Evolutionary conservation across 2,329 filamentous ascomycete species (phyloP).

Genomic region (Kalmusia sp.): DNA sequence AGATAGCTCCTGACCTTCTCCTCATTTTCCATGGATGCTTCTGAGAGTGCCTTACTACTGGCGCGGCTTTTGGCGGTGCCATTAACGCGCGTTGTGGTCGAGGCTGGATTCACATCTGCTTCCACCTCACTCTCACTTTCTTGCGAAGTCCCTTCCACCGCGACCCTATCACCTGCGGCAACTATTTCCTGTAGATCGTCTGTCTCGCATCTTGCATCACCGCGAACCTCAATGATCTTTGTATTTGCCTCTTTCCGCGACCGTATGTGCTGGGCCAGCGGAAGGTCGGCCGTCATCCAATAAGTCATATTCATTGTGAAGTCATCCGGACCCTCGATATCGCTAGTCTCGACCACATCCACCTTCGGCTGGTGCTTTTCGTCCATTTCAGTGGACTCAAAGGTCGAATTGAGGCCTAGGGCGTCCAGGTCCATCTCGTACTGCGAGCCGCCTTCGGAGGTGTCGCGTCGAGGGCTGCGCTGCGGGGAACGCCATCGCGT

Average conservation of each 20-base stretch:
- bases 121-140: constrained; percentile 8
- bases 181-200: constrained; percentile 21
- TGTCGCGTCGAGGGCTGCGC: constrained; percentile 34
- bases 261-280: constrained; percentile 32
- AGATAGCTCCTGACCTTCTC: constrained; percentile 48
- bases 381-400: constrained; percentile 41
- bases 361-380: constrained; percentile 34
- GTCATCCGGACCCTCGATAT: constrained; percentile 50
- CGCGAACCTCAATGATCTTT: constrained; percentile 21
- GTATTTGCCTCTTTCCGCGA: constrained; percentile 39
- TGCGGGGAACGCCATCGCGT: constrained; percentile 35
- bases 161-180: constrained; percentile 26
- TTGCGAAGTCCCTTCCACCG: constrained; percentile 21
- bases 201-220: constrained; percentile 24
- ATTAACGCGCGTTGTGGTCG: constrained; percentile 33
- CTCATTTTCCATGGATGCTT: constrained; percentile 45
- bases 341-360: constrained; percentile 48
- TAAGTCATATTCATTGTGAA: constrained; percentile 54
- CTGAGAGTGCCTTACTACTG: constrained; percentile 31
- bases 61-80: constrained; percentile 28
- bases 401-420: constrained; percentile 43
- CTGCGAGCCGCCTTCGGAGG: constrained; percentile 42
- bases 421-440: constrained; percentile 50
- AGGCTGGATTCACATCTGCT: constrained; percentile 17
- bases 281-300: constrained; percentile 49